Percentiles rank a stretch among this genome's conserved stretches.
These are phyloP conservation scores for Aspergillus fijiensis DNA, from an alignment of 2,329 filamentous ascomycete genomes.

Conservation along the genomic window DNA sequence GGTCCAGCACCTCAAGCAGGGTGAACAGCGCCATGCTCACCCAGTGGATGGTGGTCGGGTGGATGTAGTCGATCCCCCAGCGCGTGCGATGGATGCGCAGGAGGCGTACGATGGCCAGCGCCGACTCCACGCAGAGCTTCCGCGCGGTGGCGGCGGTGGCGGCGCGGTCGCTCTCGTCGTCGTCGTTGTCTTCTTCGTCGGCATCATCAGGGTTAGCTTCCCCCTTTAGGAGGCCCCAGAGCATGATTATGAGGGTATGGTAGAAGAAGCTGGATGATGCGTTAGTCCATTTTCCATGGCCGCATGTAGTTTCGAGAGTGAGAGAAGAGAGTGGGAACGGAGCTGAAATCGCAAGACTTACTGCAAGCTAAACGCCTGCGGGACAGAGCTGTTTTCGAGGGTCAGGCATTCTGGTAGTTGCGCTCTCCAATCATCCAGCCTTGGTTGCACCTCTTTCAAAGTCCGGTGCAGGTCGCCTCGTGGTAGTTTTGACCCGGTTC, in stretches of 20 bases:
- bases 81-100: conserved; percentile 20
- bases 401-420: neutral
- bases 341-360: neutral
- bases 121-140: conserved; percentile 17
- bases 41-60: conserved; percentile 26
- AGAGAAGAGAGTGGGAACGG: no score
- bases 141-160: neutral
- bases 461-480: neutral
- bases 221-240: neutral
- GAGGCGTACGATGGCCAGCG: conserved; percentile 21
- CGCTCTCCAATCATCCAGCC: neutral
- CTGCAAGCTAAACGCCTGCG: neutral
- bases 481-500: conserved; percentile 1
- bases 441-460: neutral
- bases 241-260: neutral
- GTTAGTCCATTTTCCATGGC: neutral
- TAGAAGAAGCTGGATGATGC: neutral
- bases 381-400: neutral
- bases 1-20: conserved; percentile 19
- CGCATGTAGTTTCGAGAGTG: neutral
- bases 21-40: conserved; percentile 24
- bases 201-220: neutral
- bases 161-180: neutral
- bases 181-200: neutral
- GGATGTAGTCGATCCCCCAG: conserved; percentile 28